Base-by-base conservation (phyloP, 257 asterid species). In the Capsicum pubescens region DNA sequence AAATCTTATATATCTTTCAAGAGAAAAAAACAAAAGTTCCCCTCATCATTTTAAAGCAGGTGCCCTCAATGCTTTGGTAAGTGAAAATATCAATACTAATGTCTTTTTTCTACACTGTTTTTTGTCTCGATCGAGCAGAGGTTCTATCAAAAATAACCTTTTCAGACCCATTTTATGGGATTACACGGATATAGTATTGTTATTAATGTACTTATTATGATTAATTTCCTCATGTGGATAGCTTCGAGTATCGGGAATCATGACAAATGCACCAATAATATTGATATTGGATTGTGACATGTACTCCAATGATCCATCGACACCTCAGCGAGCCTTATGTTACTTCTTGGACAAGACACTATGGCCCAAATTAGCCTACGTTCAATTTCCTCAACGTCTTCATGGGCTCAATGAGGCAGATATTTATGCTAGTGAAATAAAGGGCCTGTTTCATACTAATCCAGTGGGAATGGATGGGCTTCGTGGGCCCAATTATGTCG, bases 11-110 rank as follows among this genome's bases (percentile, higher is more conserved):
- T 93, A 93, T 44, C 83, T 92, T 39, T 89, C 98, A 8, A 86
- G 98, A 86, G 92, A 93, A 79, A 95, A 95, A 88, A 90, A 84
- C 81, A 83, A 8, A 21, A 58, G 89, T 13, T 82, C 85, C 3
- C 90, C 89, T 7, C 97, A 95, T 87, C 90, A 93, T 82, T 95
- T 93, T 35, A 93, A 95, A 88, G 98, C 93, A 0, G 98, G 98
- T 63, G 98, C 98, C 82, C 96, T 93, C 60, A 95, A 95, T 87
- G 87, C 90, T 66, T 85, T 95, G 89, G 98, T 93, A 83, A 0
- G 32, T 26, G 32, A 26, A 26, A 26, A 26, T 26, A 26, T n/a
- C n/a, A n/a, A n/a, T n/a, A n/a, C n/a, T n/a, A n/a, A n/a, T n/a
- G n/a, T n/a, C n/a, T n/a, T n/a, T n/a, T n/a, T n/a, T n/a, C 26